Conservation (phyloP, 2,329 filamentous ascomycete genomes). For the Cytospora paraplurivora region DNA sequence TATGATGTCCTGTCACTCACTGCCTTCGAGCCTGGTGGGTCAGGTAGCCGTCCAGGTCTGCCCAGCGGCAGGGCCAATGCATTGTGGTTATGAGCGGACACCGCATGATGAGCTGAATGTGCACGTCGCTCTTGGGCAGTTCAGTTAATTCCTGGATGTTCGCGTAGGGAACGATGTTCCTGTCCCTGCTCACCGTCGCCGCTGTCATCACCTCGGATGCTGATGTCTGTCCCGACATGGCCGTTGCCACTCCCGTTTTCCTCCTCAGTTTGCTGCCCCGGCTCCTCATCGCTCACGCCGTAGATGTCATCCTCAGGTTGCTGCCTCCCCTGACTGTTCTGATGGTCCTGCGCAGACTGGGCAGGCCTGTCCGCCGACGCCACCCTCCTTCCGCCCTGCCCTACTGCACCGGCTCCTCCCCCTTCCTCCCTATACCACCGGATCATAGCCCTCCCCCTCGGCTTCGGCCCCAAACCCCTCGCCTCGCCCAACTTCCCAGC, state of each 20-base stretch:
- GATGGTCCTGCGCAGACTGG: slow-evolving; percentile 9
- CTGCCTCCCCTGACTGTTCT: background rate
- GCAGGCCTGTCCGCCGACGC: background rate
- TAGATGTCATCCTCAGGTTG: slow-evolving; percentile 10
- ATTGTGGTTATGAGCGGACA: background rate
- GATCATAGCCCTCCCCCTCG: slow-evolving; percentile 14
- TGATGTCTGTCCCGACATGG: background rate
- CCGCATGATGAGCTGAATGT: background rate
- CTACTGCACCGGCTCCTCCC: background rate
- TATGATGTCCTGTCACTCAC: background rate
- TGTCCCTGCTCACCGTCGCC: background rate
- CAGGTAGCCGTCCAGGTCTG: background rate
- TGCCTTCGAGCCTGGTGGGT: background rate
- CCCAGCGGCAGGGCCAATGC: background rate
- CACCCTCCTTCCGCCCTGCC: background rate
- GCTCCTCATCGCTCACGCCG: background rate
- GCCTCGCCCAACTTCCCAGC: background rate
- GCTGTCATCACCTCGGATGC: background rate
- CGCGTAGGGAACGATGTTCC: background rate
- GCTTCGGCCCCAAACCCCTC: slow-evolving; percentile 10
- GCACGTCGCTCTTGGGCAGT: background rate
- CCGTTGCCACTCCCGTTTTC: background rate
- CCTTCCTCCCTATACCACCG: slow-evolving; percentile 8
- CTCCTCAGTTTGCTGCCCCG: background rate
- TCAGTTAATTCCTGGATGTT: background rate